Percentiles rank a stretch among this genome's conserved stretches.
phyloP scores from a whole-genome alignment of 2,329 filamentous ascomycete genomes.

The Aspergillus pseudoviridinutans region DNA sequence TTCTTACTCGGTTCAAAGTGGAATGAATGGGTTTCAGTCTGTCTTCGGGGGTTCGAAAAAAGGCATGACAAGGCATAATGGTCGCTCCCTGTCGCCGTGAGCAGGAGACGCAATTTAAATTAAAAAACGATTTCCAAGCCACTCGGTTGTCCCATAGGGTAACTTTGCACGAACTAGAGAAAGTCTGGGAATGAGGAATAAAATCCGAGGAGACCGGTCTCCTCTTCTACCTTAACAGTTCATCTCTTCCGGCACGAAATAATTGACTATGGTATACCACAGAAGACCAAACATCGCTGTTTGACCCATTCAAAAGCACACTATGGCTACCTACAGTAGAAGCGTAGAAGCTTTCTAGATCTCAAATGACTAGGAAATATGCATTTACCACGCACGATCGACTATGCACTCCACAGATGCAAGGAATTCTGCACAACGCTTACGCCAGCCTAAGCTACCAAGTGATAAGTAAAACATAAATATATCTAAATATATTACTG shows the following conservation, averaged over 20 bases:
- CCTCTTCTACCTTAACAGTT: background rate
- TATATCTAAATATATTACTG: background rate
- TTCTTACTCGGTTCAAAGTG: conserved; percentile 24
- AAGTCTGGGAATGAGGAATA: background rate
- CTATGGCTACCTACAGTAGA: background rate
- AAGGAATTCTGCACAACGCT: background rate
- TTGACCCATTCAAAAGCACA: background rate
- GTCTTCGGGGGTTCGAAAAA: conserved; percentile 9
- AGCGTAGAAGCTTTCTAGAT: background rate
- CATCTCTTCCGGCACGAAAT: background rate
- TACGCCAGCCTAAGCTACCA: background rate
- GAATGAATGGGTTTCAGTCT: conserved; percentile 24
- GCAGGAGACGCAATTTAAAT: conserved; percentile 15
- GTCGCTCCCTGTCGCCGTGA: conserved; percentile 6
- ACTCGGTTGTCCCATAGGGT: conserved; percentile 5
- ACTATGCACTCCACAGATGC: background rate
- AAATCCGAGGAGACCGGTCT: background rate
- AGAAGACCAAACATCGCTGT: background rate
- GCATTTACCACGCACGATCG: background rate
- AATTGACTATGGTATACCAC: background rate
- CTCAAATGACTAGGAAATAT: background rate
- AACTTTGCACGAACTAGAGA: background rate
- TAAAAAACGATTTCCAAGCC: conserved; percentile 10
- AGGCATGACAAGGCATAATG: conserved; percentile 2
- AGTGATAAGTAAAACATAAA: background rate